Evolutionary conservation across 2,329 filamentous ascomycete genomes (phyloP), one percentile per base, ranked within the genome.

Genomic region (Curvularia sp.): DNA sequence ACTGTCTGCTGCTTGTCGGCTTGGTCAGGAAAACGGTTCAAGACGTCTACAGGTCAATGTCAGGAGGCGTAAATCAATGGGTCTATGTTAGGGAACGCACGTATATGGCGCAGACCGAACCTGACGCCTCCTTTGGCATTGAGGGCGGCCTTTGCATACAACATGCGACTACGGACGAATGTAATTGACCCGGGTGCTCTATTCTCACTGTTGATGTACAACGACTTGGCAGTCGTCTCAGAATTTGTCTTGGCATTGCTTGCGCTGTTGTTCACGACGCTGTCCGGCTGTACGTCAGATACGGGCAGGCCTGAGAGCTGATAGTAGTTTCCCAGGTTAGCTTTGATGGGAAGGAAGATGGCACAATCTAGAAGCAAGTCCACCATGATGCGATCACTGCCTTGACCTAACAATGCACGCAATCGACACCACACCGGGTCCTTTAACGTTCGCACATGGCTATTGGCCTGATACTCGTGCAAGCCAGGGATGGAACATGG

Each of bases 131-230:
- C 89, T 65, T 85, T 85, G 2, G 86, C 81, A 68, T 89, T 94
- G 28, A 93, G 80, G 1, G 86, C 83, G 19, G 92, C 86, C 66
- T 87, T 88, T 21, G 91, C 89, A 77, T 97, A 98, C 49, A 98
- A 83, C 82, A 97, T 96, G 19, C 92, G 87, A 70, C 86, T 92
- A 59, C 93, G 88, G 46, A 93, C 86, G 69, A 99, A 89, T 1
- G 81, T 79, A 56, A 98, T 92, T 15, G 87, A 84, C 39, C 84
- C 84, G 9, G 82, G 80, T 15, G 57, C 67, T 50, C 61, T 64
- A 10, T 61, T 45, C 39, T 70, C 64, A 47, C 42, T 51, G 9
- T 53, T 36, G 6, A 61, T 39, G 23, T 38, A 49, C 3, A 42
- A 23, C 5, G 51, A 47, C 39, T 56, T 57, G n/a, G 38, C 32